Base-by-base conservation (phyloP, 148 eudicot species). In the Amaranthus palmeri region DNA sequence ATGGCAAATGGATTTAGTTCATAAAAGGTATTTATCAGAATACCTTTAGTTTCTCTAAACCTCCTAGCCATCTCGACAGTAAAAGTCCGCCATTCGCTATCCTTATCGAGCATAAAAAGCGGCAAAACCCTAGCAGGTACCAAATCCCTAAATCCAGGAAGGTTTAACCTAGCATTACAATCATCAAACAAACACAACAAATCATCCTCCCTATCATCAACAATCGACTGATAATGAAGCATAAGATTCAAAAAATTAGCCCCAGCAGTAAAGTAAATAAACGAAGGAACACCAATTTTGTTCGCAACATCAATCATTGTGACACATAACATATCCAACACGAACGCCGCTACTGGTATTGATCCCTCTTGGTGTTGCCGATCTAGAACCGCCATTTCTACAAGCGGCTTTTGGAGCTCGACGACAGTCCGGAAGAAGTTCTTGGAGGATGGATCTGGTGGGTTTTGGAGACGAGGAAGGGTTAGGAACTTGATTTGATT, bases 1-100 rank as follows among this genome's bases (percentile, higher is more conserved):
- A 86, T 59, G 10, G 67, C 70, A 41, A 49, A 56, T 0, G 77
- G 10, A 42, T 88, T 85, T 2, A 86, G 47, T 46, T 84, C 88
- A 0, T 10, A 1, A 42, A 77, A 86, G 0, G 88, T 81, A 61
- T 88, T 88, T 7, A 86, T 72, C 6, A 88, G n/a, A 43, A 88
- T 82, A 12, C 92, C 89, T 48, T 86, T 79, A 2, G 83, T 40
- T 47, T 71, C 74, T 53, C 66, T 77, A 41, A 67, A 78, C 61
- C 54, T 65, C 3, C 52, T 45, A 0, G 74, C 51, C 2, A 43
- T 70, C 11, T 69, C 7, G 4, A 70, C 0, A 10, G 81, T 61
- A 57, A 67, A 41, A 1, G 10, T 18, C 4, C 55, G 65, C 18
- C 82, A 25, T 25, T 25, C 80, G 1, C n/a, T 18, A 50, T 76